Conservation (phyloP, 192 early-diverging fungal species). For the Bifiguratus adelaidae region DNA sequence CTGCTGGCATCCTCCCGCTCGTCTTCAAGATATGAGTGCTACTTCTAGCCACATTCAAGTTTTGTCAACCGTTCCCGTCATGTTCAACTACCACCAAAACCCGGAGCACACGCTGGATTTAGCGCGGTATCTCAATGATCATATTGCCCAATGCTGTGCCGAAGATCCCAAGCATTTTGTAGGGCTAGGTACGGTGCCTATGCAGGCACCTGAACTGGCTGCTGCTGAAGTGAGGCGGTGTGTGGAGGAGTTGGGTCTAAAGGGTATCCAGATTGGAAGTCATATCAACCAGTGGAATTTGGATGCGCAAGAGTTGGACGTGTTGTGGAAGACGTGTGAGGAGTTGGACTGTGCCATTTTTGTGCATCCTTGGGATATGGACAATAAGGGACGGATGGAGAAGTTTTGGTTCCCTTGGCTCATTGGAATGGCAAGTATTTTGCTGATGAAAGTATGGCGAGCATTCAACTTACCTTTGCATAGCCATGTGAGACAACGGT, state of each 20-base stretch:
- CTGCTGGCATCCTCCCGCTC: constrained; percentile 53
- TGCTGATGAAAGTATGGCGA: no score
- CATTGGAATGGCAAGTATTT: constrained; percentile 30
- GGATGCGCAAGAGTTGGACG: constrained; percentile 54
- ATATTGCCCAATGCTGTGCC: constrained; percentile 43
- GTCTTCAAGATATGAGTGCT: constrained; percentile 40
- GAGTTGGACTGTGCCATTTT: constrained; percentile 49
- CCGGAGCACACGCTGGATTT: constrained; percentile 47
- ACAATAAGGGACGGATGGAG: constrained; percentile 44
- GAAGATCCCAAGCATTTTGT: constrained; percentile 49
- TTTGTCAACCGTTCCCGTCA: constrained; percentile 53
- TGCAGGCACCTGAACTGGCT: constrained; percentile 54
- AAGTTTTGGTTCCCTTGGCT: constrained; percentile 66
- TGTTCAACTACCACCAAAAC: constrained; percentile 42
- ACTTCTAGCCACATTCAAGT: constrained; percentile 50
- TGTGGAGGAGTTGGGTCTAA: constrained; percentile 46
- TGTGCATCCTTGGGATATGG: constrained; percentile 62
- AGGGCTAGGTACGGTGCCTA: constrained; percentile 54
- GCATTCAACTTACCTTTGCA: neutral
- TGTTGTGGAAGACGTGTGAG: constrained; percentile 55
- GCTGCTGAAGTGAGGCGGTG: constrained; percentile 52
- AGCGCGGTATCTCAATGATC: constrained; percentile 40
- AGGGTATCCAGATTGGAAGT: constrained; percentile 54
- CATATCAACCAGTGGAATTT: constrained; percentile 59
- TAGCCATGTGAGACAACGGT: constrained; percentile 58